Conservation (phyloP, 1,284 basidiomycete species). For the Marasmius sp. region DNA sequence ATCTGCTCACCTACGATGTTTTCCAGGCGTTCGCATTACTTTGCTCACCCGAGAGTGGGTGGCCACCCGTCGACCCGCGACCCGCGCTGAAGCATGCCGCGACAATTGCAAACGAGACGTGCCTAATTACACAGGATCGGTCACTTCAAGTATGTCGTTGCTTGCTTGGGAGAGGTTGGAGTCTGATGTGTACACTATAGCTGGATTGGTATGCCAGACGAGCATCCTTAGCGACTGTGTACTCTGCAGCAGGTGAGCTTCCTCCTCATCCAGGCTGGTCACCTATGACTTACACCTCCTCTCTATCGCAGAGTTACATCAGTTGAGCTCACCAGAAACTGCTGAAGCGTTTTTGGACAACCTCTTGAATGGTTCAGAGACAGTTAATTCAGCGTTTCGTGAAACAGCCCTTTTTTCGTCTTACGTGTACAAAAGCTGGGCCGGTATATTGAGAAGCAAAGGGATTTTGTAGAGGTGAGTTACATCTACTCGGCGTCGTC, state of each 20-base stretch:
- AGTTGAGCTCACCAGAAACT: constrained; percentile 67
- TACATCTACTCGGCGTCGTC: background rate
- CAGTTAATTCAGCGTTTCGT: constrained; percentile 41
- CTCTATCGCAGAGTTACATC: constrained; percentile 60
- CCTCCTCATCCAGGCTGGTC: background rate
- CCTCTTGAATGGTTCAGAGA: constrained; percentile 49
- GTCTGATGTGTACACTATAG: constrained; percentile 33
- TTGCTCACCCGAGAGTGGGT: constrained; percentile 43
- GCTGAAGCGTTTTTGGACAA: constrained; percentile 63
- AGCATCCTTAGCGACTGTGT: constrained; percentile 60
- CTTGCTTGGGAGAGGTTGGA: background rate
- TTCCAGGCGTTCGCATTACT: constrained; percentile 64
- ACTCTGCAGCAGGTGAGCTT: constrained; percentile 56
- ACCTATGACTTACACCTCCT: background rate
- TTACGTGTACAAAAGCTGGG: constrained; percentile 69
- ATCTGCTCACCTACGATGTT: background rate
- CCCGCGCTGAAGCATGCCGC: constrained; percentile 60
- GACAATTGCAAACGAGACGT: constrained; percentile 67
- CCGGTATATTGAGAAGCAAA: constrained; percentile 63
- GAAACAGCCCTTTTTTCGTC: constrained; percentile 53
- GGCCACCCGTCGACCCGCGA: constrained; percentile 55
- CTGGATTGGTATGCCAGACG: constrained; percentile 68
- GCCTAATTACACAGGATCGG: constrained; percentile 49
- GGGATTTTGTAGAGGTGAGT: constrained; percentile 39
- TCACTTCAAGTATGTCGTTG: constrained; percentile 49